Percentiles rank a stretch among this genome's conserved stretches.
phyloP scores from a whole-genome alignment of 805 yeast genomes.

The Wickerhamomyces alni region DNA sequence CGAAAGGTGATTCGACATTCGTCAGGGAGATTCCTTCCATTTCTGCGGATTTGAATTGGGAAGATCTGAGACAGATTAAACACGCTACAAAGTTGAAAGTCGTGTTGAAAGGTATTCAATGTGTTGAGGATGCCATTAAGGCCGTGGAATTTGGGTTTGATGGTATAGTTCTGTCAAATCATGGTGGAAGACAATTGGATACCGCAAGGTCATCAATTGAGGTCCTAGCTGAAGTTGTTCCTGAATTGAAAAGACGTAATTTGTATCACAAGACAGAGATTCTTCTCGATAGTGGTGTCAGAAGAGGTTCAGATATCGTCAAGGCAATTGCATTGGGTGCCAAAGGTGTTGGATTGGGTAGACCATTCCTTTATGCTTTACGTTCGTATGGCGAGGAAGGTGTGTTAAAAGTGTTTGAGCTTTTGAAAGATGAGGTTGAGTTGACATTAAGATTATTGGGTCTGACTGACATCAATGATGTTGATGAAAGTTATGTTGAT shows the following conservation, averaged over 20 bases:
- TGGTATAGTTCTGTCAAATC: slow-evolving; percentile 66
- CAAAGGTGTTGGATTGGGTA: slow-evolving; percentile 66
- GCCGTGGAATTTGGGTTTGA: slow-evolving; percentile 55
- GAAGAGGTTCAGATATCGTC: slow-evolving; percentile 71
- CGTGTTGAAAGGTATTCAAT: slow-evolving; percentile 58
- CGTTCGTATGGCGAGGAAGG: slow-evolving; percentile 78
- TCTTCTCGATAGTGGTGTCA: slow-evolving; percentile 70
- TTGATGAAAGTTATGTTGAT: slow-evolving; percentile 36
- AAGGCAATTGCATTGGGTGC: slow-evolving; percentile 78
- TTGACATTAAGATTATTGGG: slow-evolving; percentile 66
- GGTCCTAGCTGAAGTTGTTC: slow-evolving; percentile 49
- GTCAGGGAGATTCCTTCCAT: background rate
- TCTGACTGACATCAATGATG: slow-evolving; percentile 41
- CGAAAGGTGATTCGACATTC: background rate
- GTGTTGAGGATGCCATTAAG: slow-evolving; percentile 55
- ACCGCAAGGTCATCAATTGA: slow-evolving; percentile 56
- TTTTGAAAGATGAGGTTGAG: slow-evolving; percentile 53
- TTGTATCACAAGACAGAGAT: slow-evolving; percentile 51
- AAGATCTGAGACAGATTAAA: slow-evolving; percentile 21
- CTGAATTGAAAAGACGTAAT: slow-evolving; percentile 33
- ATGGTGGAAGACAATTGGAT: slow-evolving; percentile 72
- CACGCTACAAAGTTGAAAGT: slow-evolving; percentile 36
- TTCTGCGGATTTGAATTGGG: slow-evolving; percentile 27
- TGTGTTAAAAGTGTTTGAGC: slow-evolving; percentile 55
- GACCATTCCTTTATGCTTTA: slow-evolving; percentile 74